Evolutionary conservation across 139 green algal genomes (phyloP), one percentile per base, ranked within the genome.

Genomic region (Tetraselmis striata): DNA sequence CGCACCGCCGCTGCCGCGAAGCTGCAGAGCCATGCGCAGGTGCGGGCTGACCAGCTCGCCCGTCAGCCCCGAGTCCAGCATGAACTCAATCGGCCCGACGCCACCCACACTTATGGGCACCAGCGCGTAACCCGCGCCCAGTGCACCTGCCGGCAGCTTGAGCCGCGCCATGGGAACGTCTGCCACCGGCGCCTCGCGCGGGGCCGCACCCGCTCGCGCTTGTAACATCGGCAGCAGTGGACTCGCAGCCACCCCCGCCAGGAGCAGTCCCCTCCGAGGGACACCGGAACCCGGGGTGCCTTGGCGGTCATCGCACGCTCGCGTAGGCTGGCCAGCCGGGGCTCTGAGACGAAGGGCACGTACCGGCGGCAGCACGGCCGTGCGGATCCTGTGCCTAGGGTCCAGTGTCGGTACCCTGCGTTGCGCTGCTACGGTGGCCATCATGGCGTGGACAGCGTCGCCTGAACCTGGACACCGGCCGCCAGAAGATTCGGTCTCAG

Each of bases 21-120:
- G 11, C 23, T 29, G 2, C 2, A 77, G 25, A 18, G 23, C 74
- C 2, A 11, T 2, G 23, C 25, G 74, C 26, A 77, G 25, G 74
- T 77, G 74, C 74, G 74, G 74, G 22, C 5, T 77, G n/a, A 77
- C 23, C 26, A 77, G 74, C 74, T 77, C 74, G 74, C 74, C 25
- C 25, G 74, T 77, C 74, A 77, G 74, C 25, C 74, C 74, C 74
- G 74, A 77, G 74, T 77, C 74, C 74, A 77, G 26, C 74, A 77
- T 77, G 25, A 77, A 77, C 2, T 77, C 25, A 18, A 30, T 11
- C 25, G 74, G 74, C 23, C 74, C 74, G 2, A 2, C 23, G 26
- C 74, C 74, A 2, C 25, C 5, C n/a, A 77, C n/a, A 2, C 2
- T 77, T 18, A 77, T n/a, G 23, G 22, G 74, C 26, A 77, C n/a